Evolutionary conservation across 257 asterid genomes (phyloP), one percentile per base, ranked within the genome.

Genomic region (Nyctanthes arbortristis): DNA sequence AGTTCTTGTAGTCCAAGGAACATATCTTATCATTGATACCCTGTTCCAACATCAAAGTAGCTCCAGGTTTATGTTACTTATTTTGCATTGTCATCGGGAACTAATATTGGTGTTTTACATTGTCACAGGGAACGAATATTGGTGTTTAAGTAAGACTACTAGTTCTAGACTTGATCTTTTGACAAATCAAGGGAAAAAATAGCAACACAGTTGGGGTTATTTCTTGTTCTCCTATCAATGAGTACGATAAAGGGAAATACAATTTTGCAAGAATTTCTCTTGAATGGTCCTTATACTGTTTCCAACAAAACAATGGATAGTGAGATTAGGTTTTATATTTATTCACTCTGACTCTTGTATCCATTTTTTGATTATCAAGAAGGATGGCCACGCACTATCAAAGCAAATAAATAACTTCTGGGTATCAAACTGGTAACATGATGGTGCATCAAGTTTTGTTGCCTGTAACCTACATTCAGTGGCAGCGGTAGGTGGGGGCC

Each of bases 1-100:
- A 89, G 86, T 86, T 91, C 79, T 89, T 89, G 88, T 86, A 93
- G 75, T 87, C 95, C 86, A 89, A 65, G 18, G 97, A 89, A 58
- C 88, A 84, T 73, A 91, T 87, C 84, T 71, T 80, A 13, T 86
- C 95, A 73, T 91, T 86, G 80, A 91, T 93, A 64, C 68, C 76
- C 99, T 93, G 86, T 52, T 33, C 65, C 64, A 81, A 76, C 69
- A 77, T 43, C 66, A 77, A 73, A 67, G 73, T 62, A 73, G 66
- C 4, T 4, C 24, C 43, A 57, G 24, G 16, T 59, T 61, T 25
- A 75, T 34, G 27, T 22, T 29, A 37, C 25, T 24, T 27, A 27
- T 62, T 61, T 59, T 55, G 13, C 63, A 27, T 45, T 37, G 49
- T 9, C 32, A 61, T 39, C 36, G 8, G 62, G 67, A 16, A 56